Evolutionary conservation across 1,284 basidiomycete species (phyloP), one percentile per base, ranked within the genome.

Genomic region (Rhodotorula sp.): DNA sequence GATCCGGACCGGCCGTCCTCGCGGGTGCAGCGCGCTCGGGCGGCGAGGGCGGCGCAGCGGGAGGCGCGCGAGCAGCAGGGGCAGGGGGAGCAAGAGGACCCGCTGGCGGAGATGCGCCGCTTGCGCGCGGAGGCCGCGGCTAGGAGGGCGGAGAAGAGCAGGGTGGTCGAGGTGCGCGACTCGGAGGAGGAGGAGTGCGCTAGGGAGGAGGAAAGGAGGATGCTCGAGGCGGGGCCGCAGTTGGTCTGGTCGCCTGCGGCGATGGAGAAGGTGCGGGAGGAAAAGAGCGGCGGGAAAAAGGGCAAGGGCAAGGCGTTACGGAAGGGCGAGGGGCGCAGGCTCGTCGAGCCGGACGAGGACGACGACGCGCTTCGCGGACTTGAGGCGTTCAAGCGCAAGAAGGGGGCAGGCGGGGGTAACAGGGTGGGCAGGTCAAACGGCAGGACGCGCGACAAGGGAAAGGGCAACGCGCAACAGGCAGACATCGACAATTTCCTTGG

Each of bases 1-100:
- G 68, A 70, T 48, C 68, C 68, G 44, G 68, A 70, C 41, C 68
- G 68, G 15, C 59, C 36, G 7, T 25, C 29, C 19, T 48, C 59
- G 29, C 57, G 57, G 29, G 19, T 32, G n/a, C 21, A 21, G 32
- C 19, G 32, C 8, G 6, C 12, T 15, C 21, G 27, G n/a, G 50
- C 55, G 8, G 48, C 44, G n/a, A 55, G 29, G 25, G 29, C 34
- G 27, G 13, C 15, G 22, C 44, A 13, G 13, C 44, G 3, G 29
- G 6, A 5, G 29, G n/a, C 32, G 39, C 59, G 3, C 22, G 19
- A 6, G 12, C 21, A 29, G 17, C 41, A 25, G 15, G n/a, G 50
- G 37, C n/a, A 13, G 12, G 32, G 7, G 27, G 41, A 53, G n/a
- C 13, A 12, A 22, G 37, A 32, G 22, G 62, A 61, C 27, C 32